Evolutionary conservation across 164 flowering plant genomes (phyloP).

Genomic region (Berberis vulgaris): DNA sequence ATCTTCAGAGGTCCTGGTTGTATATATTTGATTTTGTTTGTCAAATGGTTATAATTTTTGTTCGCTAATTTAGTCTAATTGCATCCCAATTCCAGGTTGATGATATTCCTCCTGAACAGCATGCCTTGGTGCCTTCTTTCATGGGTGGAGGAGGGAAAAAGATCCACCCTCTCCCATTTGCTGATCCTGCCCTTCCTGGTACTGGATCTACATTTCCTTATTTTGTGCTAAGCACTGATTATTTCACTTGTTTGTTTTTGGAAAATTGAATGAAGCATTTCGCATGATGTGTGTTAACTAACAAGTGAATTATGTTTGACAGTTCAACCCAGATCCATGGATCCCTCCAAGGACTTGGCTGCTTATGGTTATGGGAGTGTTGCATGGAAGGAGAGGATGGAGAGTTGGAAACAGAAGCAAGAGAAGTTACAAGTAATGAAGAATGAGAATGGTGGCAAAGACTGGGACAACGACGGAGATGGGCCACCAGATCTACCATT

Average conservation of each 20-base stretch:
- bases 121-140: conserved; percentile 45
- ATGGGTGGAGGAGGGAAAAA: conserved; percentile 41
- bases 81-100: conserved; percentile 26
- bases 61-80: too few relatives aligned
- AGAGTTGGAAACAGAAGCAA: conserved; percentile 51
- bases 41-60: too few relatives aligned
- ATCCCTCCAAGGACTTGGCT: conserved; percentile 64
- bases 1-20: too few relatives aligned
- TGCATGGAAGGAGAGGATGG: conserved; percentile 71
- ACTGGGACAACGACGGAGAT: conserved; percentile 41
- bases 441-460: conserved; percentile 38
- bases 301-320: conserved; percentile 2
- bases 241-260: too few relatives aligned
- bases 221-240: too few relatives aligned
- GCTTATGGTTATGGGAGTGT: conserved; percentile 72
- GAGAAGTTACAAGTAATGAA: conserved; percentile 42
- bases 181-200: conserved; percentile 40
- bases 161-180: conserved; percentile 45
- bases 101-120: conserved; percentile 47
- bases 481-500: conserved; percentile 43
- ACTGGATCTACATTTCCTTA: background rate
- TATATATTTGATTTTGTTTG: too few relatives aligned
- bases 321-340: conserved; percentile 67
- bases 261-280: too few relatives aligned
- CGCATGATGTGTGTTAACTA: background rate